Base-by-base conservation (phyloP, 228 moss, liverwort and hornwort genomes). In the Sphagnum fallax region DNA sequence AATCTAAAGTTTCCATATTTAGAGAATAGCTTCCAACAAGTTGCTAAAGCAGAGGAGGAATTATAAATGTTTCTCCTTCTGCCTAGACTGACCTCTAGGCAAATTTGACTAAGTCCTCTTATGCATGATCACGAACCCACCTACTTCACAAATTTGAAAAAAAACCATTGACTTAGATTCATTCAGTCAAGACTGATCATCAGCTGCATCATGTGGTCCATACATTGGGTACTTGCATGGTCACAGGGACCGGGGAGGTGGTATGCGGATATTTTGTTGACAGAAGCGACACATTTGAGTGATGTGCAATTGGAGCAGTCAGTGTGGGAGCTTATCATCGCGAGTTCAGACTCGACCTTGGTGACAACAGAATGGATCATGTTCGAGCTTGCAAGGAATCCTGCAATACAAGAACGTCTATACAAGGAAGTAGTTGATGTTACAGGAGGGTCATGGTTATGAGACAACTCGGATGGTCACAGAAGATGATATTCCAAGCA, bases 321-420 rank as follows among this genome's bases (percentile, higher is more conserved):
- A 49, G 47, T 88, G 18, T 93, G 90, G 90, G 90, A 93, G 79
- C 90, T 90, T 63, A 85, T 93, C 69, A 81, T 89, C 53, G 93
- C 86, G 62, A 86, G 82, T 12, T 70, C 85, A 7, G 93, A 93
- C 72, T 90, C 89, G 48, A 80, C 81, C 16, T 73, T 85, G 5
- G 66, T 83, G 5, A 89, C 87, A 6, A 49, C 79, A 4, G 93
- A 93, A 16, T 16, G 16, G 16, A 16, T 16, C 16, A 16, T 16
- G 16, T 16, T 16, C 16, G 16, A 16, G 16, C 76, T 90, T 6
- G 79, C 84, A 1, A 88, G 74, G 13, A 62, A 76, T 50, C 89
- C 88, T 4, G 65, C 70, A 4, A 73, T 81, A 15, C 90, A 93
- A 75, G 78, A 78, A 5, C 74, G 75, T 4, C 75, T 93, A 4